A percentile compares a stretch with the other conserved stretches of the same genome.
Evolutionary conservation across 2,329 filamentous ascomycete genomes (phyloP).

Genomic region (Aschersonia sp.): DNA sequence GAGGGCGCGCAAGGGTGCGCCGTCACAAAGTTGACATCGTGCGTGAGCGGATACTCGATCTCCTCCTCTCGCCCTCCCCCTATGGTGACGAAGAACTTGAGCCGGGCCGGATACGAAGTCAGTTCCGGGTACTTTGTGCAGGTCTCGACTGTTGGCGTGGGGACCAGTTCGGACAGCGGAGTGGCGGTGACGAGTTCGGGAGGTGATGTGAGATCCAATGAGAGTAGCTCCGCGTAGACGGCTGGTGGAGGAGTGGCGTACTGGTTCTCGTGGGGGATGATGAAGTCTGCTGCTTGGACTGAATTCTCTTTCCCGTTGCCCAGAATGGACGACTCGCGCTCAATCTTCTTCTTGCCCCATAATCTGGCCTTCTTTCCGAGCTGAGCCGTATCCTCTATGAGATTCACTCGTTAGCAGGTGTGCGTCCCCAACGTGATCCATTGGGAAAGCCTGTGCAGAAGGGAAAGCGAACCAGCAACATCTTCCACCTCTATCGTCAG

Average conservation of each 20-base stretch:
- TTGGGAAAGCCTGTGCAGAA: background rate
- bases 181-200: constrained; percentile 29
- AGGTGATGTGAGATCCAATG: constrained; percentile 31
- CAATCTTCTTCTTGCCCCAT: constrained; percentile 44
- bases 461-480: constrained; percentile 24
- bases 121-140: constrained; percentile 17
- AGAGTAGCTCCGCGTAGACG: constrained; percentile 32
- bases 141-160: constrained; percentile 21
- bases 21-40: constrained; percentile 51
- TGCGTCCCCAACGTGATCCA: background rate
- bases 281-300: constrained; percentile 46
- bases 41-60: constrained; percentile 29
- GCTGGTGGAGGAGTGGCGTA: constrained; percentile 32
- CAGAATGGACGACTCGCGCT: constrained; percentile 44
- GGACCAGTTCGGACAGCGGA: constrained; percentile 25
- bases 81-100: constrained; percentile 20
- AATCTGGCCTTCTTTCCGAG: constrained; percentile 42
- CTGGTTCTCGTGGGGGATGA: constrained; percentile 41
- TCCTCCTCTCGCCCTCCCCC: constrained; percentile 25
- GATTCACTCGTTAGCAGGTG: background rate
- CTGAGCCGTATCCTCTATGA: constrained; percentile 31
- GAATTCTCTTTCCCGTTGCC: constrained; percentile 39
- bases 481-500: constrained; percentile 41
- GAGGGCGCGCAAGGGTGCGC: constrained; percentile 50
- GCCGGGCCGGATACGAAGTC: constrained; percentile 18